A percentile compares a stretch with the other conserved stretches of the same genome.
Conservation (phyloP, 1,139 yeast species). For the Kluyveromyces sp. region DNA sequence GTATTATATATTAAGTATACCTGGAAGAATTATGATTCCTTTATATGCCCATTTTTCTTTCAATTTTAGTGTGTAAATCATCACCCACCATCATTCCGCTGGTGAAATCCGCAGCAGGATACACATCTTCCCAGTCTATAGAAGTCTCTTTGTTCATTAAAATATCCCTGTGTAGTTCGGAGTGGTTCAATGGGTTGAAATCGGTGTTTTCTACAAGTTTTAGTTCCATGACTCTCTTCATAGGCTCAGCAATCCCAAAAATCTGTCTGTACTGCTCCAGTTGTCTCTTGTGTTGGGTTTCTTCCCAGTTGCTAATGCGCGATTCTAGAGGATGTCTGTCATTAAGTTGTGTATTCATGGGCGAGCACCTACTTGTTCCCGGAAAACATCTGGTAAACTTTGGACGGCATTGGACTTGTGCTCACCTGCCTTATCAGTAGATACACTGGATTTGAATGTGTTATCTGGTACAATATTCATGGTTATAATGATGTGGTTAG, state of each 20-base stretch:
- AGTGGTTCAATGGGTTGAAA: conserved; percentile 53
- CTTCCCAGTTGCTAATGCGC: conserved; percentile 73
- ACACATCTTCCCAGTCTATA: conserved; percentile 92
- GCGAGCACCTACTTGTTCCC: conserved; percentile 28
- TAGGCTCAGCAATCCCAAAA: conserved; percentile 79
- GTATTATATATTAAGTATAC: background rate
- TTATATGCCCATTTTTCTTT: conserved; percentile 53
- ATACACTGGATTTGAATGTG: conserved; percentile 18
- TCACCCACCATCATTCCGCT: conserved; percentile 20
- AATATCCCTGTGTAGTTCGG: conserved; percentile 65
- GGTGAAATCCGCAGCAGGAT: conserved; percentile 34
- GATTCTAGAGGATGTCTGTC: conserved; percentile 83
- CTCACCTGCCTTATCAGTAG: conserved; percentile 16
- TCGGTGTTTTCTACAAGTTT: conserved; percentile 67
- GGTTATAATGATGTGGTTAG: background rate
- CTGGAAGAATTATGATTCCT: background rate
- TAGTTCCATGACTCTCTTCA: conserved; percentile 79
- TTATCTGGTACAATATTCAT: conserved; percentile 28
- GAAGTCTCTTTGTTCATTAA: conserved; percentile 65
- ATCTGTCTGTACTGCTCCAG: conserved; percentile 74
- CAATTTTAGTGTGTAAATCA: conserved; percentile 68
- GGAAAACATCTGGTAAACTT: conserved; percentile 29
- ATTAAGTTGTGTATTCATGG: conserved; percentile 59
- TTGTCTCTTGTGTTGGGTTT: conserved; percentile 59
- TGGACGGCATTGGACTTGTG: conserved; percentile 22